phyloP scores from a whole-genome alignment of 306 rosid species.

The barrel medic (Medicago truncatula) region MtrunA17r5.0-ANR NC_053044.1:31256501-31257000 shows the following conservation, averaged over 20 bases:
- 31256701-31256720: conserved; percentile 49
- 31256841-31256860: conserved; percentile 28
- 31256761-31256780: not conserved
- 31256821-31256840: conserved; percentile 6
- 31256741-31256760: conserved; percentile 26
- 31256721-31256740: conserved; percentile 26
- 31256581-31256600: conserved; percentile 13
- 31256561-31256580: conserved; percentile 36
- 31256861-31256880: conserved; percentile 17
- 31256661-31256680: conserved; percentile 38
- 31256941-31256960: conserved; percentile 10
- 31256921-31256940: conserved; percentile 9
- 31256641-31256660: conserved; percentile 48
- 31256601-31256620: conserved; percentile 36
- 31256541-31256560: conserved; percentile 28
- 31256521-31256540: conserved; percentile 30
- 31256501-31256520: too few species aligned
- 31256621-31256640: conserved; percentile 67
- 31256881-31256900: conserved; percentile 10
- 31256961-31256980: conserved; percentile 30
- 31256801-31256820: conserved; percentile 9
- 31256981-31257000: conserved; percentile 41
- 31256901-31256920: conserved; percentile 22
- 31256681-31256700: conserved; percentile 42
- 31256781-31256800: conserved; percentile 3